These are phyloP conservation scores for Thyridium curvatum DNA, from an alignment of 2,329 filamentous ascomycete genomes.

Conservation along the genomic window DNA sequence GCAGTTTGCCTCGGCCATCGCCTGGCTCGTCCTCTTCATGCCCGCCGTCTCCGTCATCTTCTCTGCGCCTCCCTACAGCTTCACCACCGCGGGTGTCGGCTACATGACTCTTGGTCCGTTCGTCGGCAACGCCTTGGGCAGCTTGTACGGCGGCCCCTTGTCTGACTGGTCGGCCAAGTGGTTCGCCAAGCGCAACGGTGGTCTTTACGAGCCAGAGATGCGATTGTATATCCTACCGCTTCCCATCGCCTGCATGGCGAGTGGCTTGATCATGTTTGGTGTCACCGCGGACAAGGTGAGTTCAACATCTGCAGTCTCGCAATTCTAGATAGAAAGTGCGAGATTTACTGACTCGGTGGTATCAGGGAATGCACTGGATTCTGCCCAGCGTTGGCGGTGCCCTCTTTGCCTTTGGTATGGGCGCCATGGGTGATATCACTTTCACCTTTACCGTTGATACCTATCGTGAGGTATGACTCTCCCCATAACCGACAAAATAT, in stretches of 20 bases:
- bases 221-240: constrained; percentile 15
- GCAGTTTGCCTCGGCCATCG: constrained; percentile 28
- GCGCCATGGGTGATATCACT: constrained; percentile 26
- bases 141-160: constrained; percentile 21
- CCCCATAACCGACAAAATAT: too few species aligned
- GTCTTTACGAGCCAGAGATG: constrained; percentile 36
- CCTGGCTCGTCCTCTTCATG: constrained; percentile 32
- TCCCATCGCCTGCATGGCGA: too few species aligned
- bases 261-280: constrained; percentile 31
- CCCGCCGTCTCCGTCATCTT: constrained; percentile 36
- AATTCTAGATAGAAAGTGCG: too few species aligned
- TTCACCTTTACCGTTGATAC: constrained; percentile 28
- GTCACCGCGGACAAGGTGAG: constrained; percentile 25
- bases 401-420: constrained; percentile 29
- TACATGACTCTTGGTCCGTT: constrained; percentile 30
- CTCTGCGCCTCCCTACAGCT: constrained; percentile 30
- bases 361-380: constrained; percentile 35
- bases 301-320: neutral
- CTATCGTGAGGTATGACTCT: constrained; percentile 11
- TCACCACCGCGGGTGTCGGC: constrained; percentile 27
- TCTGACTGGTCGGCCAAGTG: constrained; percentile 28
- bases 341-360: neutral
- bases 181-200: constrained; percentile 27
- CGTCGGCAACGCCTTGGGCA: constrained; percentile 27
- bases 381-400: constrained; percentile 27